Evolutionary conservation across 225 moss, liverwort and hornwort genomes (phyloP).

Genomic region (Lunularia cruciata): DNA sequence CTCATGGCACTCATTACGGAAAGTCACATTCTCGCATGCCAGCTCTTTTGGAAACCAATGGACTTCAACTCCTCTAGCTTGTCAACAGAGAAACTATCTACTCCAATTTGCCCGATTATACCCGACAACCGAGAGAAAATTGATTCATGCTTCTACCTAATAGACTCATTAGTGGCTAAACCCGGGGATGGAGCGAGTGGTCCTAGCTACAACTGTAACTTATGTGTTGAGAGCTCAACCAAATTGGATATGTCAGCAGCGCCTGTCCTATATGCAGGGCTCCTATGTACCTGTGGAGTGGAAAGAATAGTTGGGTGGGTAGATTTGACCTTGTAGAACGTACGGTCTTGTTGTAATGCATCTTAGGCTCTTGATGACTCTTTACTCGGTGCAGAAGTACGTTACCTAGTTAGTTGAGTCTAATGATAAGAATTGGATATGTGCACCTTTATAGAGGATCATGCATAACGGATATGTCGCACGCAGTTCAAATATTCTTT

Average conservation of each 20-base stretch:
- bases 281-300: background rate
- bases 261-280: background rate
- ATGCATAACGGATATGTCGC: too few relatives aligned
- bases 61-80: conserved; percentile 8
- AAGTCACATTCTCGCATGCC: conserved; percentile 1
- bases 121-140: background rate
- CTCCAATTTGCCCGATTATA: background rate
- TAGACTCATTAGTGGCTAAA: background rate
- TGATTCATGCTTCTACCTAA: background rate
- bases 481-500: too few relatives aligned
- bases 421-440: too few relatives aligned
- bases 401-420: too few relatives aligned
- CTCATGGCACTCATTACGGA: background rate
- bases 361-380: too few relatives aligned
- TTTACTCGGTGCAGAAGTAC: too few relatives aligned
- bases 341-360: too few relatives aligned
- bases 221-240: background rate
- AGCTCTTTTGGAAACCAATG: background rate
- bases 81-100: background rate
- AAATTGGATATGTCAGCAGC: background rate
- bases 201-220: background rate
- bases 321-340: too few relatives aligned
- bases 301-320: too few relatives aligned
- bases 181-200: background rate
- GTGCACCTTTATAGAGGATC: too few relatives aligned